Conservation (phyloP, 768 basidiomycete species). For the Hygrophorus russula region DNA sequence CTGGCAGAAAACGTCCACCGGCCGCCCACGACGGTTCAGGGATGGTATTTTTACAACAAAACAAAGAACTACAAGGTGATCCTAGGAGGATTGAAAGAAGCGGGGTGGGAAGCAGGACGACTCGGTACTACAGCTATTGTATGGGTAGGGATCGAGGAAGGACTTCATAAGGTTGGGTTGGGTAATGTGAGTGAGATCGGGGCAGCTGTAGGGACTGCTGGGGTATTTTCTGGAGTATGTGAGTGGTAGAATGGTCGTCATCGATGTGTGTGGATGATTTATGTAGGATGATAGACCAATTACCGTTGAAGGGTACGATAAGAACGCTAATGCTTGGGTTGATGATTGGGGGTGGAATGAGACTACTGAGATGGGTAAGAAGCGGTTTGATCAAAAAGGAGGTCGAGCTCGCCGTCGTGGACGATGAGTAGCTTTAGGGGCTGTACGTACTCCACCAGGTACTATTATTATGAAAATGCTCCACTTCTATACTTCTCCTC, state of each 20-base stretch:
- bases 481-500: constrained; percentile 3
- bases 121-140: constrained; percentile 29
- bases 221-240: constrained; percentile 44
- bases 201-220: constrained; percentile 56
- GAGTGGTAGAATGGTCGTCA: constrained; percentile 20
- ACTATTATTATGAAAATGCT: constrained; percentile 10
- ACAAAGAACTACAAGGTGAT: constrained; percentile 88
- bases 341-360: constrained; percentile 44
- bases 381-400: constrained; percentile 14
- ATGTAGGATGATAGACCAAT: constrained; percentile 33
- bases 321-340: constrained; percentile 44
- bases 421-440: constrained; percentile 5
- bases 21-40: constrained; percentile 72
- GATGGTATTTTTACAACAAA: constrained; percentile 96
- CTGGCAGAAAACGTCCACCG: constrained; percentile 91
- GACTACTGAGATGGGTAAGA: constrained; percentile 29
- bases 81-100: constrained; percentile 59
- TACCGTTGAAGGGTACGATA: constrained; percentile 37
- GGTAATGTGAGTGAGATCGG: constrained; percentile 36
- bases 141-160: constrained; percentile 36
- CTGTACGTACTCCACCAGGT: constrained; percentile 9
- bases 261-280: not conserved
- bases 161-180: constrained; percentile 24
- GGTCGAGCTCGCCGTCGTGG: not conserved
- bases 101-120: constrained; percentile 41